Evolutionary conservation across 345 rosid genomes (phyloP), one percentile per base, ranked within the genome.

Genomic region (Clarkia xantiana): DNA sequence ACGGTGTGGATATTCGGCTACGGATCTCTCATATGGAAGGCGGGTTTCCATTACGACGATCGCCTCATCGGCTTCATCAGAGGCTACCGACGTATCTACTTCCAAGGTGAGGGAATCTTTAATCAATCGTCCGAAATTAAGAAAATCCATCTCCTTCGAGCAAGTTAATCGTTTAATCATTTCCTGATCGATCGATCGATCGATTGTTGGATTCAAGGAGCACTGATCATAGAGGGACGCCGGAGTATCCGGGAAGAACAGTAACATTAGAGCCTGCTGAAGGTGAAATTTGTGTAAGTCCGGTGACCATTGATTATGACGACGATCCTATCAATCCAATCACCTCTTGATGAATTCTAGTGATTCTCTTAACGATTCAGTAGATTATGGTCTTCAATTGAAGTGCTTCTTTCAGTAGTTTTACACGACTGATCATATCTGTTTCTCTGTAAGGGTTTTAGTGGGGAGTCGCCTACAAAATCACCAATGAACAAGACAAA

Each of bases 401-500:
- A 29, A 29, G 36, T 5, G 9, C 36, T 29, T 29, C 36, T 10
- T 29, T 29, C 36, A 29, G 4, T 29, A 29, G 36, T 29, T 29
- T 7, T 29, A 29, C 36, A 29, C 36, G 36, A 29, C 5, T 29
- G 36, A 29, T 29, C 36, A 29, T 29, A 7, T 29, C 36, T 29
- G 36, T 29, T 42, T 60, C 44, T 52, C 43, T 75, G 62, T 23
- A 65, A 72, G 72, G 36, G 61, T 49, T 13, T 25, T 62, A 90
- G 97, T 77, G 95, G 94, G 95, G 97, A 70, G 88, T 58, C 64
- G 95, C 97, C 3, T 86, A 86, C 69, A 90, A 73, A 64, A 74
- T 86, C 63, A 76, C 82, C 47, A 69, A 72, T 14, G 72, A 83
- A 61, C 77, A 83, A 66, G 91, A 90, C 59, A 66, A 76, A 69